Conservation (phyloP, 345 rosid species). For the Xanthoceras sorbifolium region DNA sequence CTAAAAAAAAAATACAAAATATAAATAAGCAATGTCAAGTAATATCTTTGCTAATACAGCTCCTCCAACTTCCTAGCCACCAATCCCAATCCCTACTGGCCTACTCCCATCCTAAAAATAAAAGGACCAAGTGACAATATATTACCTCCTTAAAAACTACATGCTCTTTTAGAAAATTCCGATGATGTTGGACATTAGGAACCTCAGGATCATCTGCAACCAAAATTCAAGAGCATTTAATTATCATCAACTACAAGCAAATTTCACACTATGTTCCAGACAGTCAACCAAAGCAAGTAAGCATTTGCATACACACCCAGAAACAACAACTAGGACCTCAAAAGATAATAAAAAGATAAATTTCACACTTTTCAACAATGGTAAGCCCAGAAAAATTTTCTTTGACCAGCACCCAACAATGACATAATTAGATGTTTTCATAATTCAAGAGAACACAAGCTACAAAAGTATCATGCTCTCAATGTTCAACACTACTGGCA, state of each 20-base stretch:
- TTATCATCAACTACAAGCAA: slow-evolving; percentile 1
- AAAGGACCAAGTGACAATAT: slow-evolving; percentile 5
- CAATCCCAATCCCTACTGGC: slow-evolving; percentile 15
- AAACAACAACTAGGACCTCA: background rate
- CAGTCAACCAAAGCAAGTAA: background rate
- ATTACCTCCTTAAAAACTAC: slow-evolving; percentile 88
- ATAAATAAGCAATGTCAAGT: slow-evolving; percentile 22
- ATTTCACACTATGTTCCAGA: background rate
- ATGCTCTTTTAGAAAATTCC: slow-evolving; percentile 70
- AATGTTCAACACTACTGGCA: background rate
- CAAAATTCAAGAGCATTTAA: slow-evolving; percentile 18
- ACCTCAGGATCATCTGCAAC: slow-evolving; percentile 79
- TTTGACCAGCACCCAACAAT: background rate
- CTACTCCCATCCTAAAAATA: slow-evolving; percentile 9
- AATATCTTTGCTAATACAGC: background rate
- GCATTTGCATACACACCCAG: background rate
- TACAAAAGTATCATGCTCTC: background rate
- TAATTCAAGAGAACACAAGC: background rate
- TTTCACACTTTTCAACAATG: background rate
- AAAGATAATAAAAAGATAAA: background rate
- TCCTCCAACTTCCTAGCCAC: background rate
- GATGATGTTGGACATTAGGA: slow-evolving; percentile 63
- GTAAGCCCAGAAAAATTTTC: background rate
- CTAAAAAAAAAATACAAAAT: slow-evolving; percentile 33
- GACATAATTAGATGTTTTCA: background rate